phyloP scores from a whole-genome alignment of 768 basidiomycete species.

The Leccinum uliginosum region DNA sequence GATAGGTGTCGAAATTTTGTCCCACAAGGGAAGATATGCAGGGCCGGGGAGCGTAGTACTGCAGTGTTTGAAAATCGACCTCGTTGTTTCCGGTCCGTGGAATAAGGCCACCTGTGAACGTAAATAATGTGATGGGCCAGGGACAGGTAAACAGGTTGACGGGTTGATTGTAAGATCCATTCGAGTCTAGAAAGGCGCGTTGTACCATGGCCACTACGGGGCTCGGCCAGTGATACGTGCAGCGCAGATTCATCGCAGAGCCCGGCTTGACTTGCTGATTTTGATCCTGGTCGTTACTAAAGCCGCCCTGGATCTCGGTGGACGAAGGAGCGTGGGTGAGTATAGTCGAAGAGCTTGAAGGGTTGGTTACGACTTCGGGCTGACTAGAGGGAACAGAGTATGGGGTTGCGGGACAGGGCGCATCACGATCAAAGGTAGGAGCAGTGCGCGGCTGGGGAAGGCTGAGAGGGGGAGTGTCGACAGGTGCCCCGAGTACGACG shows the following conservation, averaged over 20 bases:
- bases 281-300: background rate
- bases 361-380: background rate
- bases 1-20: background rate
- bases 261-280: background rate
- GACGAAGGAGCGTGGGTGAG: background rate
- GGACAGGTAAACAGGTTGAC: background rate
- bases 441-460: background rate
- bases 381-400: background rate
- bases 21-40: background rate
- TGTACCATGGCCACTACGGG: constrained; percentile 11
- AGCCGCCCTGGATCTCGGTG: background rate
- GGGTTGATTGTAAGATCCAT: background rate
- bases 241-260: background rate
- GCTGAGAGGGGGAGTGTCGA: constrained; percentile 6
- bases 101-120: background rate
- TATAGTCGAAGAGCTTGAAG: background rate
- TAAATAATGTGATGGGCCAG: constrained; percentile 3
- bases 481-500: background rate
- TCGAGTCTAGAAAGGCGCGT: constrained; percentile 3
- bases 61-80: constrained; percentile 1
- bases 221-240: constrained; percentile 9
- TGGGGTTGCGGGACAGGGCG: constrained; percentile 17
- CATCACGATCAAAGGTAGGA: background rate
- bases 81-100: constrained; percentile 4
- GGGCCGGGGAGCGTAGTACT: constrained; percentile 7